Evolutionary conservation across 306 rosid genomes (phyloP), one percentile per base, ranked within the genome.

Genomic region (Malus sieversii): DNA sequence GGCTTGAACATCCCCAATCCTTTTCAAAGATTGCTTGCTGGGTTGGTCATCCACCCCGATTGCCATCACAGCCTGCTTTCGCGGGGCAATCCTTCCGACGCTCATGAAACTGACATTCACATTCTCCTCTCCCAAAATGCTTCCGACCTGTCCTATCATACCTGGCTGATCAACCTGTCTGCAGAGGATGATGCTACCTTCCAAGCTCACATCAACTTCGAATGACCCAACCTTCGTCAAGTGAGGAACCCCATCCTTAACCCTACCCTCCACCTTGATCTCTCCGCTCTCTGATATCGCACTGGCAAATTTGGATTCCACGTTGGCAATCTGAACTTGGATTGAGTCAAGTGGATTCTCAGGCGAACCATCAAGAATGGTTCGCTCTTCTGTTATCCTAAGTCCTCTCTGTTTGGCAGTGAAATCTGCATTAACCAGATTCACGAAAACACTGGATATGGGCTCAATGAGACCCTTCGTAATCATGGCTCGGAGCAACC

Each of bases 81-180:
- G 84, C n/a, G 99, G 99, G 57, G 99, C 98, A 55, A 84, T 90
- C 83, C 99, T 92, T 80, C 98, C 99, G 0, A 92, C 98, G 35
- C 99, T 96, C 99, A 96, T 96, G 89, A 96, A 96, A 77, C 99
- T 92, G 25, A 96, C 99, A 51, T 96, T 92, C 77, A 96, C 97
- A 80, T 92, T 96, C 83, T 90, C 99, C 71, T 92, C 78, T 32
- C 98, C 99, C 78, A 96, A 80, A 74, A 96, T 73, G 84, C 92
- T 90, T 45, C 98, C 98, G 32, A 96, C 97, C 77, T 30, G 82
- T 79, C 98, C 98, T 15, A 96, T 96, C 90, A 96, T 89, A 61
- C 98, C 99, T 0, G 99, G 99, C 76, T 96, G 98, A 88, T 96
- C 98, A 8, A 96, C 99, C 87, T 96, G 99, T 77, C 98, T 88